Base-by-base conservation (phyloP, 305 asterid genomes). In the Nicotiana rustica region DNA sequence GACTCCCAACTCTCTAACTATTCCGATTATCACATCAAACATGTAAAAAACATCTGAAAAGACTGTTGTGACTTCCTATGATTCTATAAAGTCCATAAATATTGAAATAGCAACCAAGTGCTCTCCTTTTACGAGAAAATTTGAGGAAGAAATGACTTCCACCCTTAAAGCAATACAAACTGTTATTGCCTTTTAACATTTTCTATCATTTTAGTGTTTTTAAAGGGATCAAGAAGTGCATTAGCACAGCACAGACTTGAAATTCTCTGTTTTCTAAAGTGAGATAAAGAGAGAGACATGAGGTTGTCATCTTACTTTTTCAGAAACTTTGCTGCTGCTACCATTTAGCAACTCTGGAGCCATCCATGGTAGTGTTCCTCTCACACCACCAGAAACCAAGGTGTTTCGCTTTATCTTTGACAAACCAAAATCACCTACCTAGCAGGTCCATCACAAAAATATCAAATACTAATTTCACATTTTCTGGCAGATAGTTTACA, bases 341-440 rank as follows among this genome's bases (percentile, higher is more conserved):
- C 97, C 97, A 86, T 92, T 92, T 69, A 93, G 86, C 80, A 93
- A 89, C 91, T 93, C 98, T 8, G 98, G 98, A 81, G 97, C 97
- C 97, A 93, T 93, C 97, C 97, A 93, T 18, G 97, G 97, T 73
- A 93, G 92, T 14, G 97, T 93, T 67, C 97, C 97, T 86, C 97
- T 85, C 76, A 93, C 95, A 79, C 97, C 97, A 85, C 97, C 97
- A 85, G 97, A 90, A 85, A 93, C 97, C 91, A 93, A 86, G 82
- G 97, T 93, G 88, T 92, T 93, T 38, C 93, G 88, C 86, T 90
- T 92, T 82, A 93, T 92, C 87, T 91, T 93, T 76, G 97, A 93
- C 60, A 93, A 88, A 67, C 97, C 97, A 87, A 93, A 93, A 89
- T 93, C 97, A 77, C 94, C 97, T 19, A 93, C 97, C 97, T 93